A percentile compares a stretch with the other conserved stretches of the same genome.
phyloP scores from a whole-genome alignment of 78 protist species.

The Pigoraptor vietnamica region DNA sequence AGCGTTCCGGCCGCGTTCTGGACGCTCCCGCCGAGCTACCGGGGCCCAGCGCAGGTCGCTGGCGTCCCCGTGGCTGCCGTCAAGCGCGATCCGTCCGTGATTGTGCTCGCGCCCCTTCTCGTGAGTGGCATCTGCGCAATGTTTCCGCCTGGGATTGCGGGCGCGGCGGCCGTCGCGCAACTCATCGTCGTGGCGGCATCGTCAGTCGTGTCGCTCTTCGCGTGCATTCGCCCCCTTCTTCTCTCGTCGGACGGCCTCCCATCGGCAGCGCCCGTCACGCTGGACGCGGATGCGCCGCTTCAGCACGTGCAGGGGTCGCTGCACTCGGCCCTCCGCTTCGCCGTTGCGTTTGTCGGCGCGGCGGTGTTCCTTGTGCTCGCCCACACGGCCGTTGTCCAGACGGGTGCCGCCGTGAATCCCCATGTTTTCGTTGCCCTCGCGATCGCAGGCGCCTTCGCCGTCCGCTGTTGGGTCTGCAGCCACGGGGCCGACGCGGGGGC shows the following conservation, averaged over 20 bases:
- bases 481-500: background rate
- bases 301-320: background rate
- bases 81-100: background rate
- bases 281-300: background rate
- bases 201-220: background rate
- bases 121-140: background rate
- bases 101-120: background rate
- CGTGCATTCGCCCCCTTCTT: background rate
- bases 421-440: background rate
- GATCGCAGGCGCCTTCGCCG: background rate
- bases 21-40: background rate
- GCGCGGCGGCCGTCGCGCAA: background rate
- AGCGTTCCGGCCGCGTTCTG: background rate
- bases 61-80: background rate
- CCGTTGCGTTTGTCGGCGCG: background rate
- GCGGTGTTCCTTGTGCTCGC: background rate
- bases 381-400: background rate
- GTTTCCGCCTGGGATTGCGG: background rate
- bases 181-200: background rate
- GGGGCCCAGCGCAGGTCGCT: background rate
- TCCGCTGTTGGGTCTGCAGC: background rate
- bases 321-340: background rate
- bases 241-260: background rate
- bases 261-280: background rate
- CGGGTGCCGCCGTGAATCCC: background rate